Evolutionary conservation across 345 rosid genomes (phyloP).

Genomic region (Syzygium aqueum): DNA sequence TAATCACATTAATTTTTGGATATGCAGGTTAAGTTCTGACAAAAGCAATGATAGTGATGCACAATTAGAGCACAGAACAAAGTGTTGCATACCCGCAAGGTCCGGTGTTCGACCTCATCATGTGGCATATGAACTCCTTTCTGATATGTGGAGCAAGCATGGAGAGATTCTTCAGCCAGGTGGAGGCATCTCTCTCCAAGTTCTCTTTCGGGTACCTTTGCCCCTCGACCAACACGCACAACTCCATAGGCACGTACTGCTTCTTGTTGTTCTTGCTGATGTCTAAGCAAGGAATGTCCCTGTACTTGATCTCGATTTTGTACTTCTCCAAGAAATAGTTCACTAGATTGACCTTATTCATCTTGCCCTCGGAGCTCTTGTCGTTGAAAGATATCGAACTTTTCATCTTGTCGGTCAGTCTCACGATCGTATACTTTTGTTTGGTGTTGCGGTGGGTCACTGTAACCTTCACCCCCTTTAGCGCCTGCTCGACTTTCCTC

Average conservation of each 20-base stretch:
- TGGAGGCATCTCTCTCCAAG: constrained; percentile 29
- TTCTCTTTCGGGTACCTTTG: constrained; percentile 73
- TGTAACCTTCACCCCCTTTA: constrained; percentile 47
- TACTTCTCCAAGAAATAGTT: constrained; percentile 62
- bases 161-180: constrained; percentile 34
- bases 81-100: constrained; percentile 58
- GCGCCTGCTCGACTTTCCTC: constrained; percentile 25
- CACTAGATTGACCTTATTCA: constrained; percentile 19
- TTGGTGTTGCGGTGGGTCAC: constrained; percentile 60
- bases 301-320: constrained; percentile 22
- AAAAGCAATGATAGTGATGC: background rate
- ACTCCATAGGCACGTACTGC: constrained; percentile 75
- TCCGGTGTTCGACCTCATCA: constrained; percentile 39
- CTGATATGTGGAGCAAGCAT: constrained; percentile 38
- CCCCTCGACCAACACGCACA: constrained; percentile 65
- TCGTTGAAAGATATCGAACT: constrained; percentile 19
- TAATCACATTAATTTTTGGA: background rate
- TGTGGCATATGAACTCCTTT: constrained; percentile 27
- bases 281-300: constrained; percentile 67
- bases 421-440: constrained; percentile 42
- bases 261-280: constrained; percentile 38
- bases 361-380: constrained; percentile 36
- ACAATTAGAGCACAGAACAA: background rate
- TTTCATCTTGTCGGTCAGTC: constrained; percentile 39
- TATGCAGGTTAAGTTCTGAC: background rate